Evolutionary conservation across 768 basidiomycete species (phyloP).

Genomic region (Mycena leptocephala): DNA sequence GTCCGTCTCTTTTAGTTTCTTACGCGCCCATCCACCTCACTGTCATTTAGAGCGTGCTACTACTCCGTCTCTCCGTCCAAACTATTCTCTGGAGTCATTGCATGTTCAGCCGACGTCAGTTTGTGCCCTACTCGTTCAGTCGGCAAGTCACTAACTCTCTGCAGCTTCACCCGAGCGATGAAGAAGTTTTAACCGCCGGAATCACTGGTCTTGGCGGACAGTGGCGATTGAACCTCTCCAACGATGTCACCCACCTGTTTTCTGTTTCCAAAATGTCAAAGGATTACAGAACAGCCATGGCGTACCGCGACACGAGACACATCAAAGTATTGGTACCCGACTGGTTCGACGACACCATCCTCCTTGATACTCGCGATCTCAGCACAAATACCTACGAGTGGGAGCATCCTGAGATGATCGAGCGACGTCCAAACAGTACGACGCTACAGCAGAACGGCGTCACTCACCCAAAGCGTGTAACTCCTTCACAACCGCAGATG

Average conservation of each 20-base stretch:
- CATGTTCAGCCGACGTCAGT: slow-evolving; percentile 78
- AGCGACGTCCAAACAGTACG: slow-evolving; percentile 42
- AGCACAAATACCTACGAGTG: slow-evolving; percentile 76
- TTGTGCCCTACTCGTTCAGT: background rate
- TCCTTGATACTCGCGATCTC: slow-evolving; percentile 66
- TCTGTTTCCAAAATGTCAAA: slow-evolving; percentile 65
- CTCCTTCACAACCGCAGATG: slow-evolving; percentile 1
- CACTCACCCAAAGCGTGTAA: background rate
- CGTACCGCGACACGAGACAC: slow-evolving; percentile 68
- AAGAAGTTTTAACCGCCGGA: slow-evolving; percentile 82
- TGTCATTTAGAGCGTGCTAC: slow-evolving; percentile 48
- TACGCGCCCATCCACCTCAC: background rate
- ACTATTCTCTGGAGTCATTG: slow-evolving; percentile 90
- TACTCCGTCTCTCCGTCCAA: slow-evolving; percentile 85
- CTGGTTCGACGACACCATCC: slow-evolving; percentile 90
- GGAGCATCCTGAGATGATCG: slow-evolving; percentile 76
- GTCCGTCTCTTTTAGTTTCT: slow-evolving; percentile 1
- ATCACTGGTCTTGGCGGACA: slow-evolving; percentile 87
- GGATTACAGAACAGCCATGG: slow-evolving; percentile 69
- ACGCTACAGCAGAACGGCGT: slow-evolving; percentile 50
- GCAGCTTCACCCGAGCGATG: slow-evolving; percentile 74
- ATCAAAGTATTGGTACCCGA: slow-evolving; percentile 86
- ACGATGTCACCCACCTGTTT: slow-evolving; percentile 92
- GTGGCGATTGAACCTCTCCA: slow-evolving; percentile 82
- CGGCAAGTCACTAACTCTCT: background rate